Base-by-base conservation (phyloP, 257 asterid species). In the Solanum chilense region DNA sequence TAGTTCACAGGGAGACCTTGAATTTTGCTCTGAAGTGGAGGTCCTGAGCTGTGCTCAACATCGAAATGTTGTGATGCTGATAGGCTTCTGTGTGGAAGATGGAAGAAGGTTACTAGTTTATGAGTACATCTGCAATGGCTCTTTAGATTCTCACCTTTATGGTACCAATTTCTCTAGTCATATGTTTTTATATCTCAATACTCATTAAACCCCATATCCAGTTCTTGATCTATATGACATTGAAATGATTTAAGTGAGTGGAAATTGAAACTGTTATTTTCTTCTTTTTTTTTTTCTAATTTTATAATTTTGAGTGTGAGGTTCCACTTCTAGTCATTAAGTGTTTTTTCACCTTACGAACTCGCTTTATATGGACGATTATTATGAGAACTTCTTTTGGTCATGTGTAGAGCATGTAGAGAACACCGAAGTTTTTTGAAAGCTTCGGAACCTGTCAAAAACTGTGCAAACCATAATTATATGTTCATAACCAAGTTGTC, bases 41-140 rank as follows among this genome's bases (percentile, higher is more conserved):
- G 96, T 90, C 70, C 86, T 96, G 86, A 96, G 98, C 91, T 96
- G 99, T 87, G 98, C 98, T n/a, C 98, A 96, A 77, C 98, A 96
- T 78, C 95, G 98, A 23, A 96, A 96, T 86, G 98, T 96, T 68
- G 98, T 96, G 77, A 92, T 95, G 97, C 89, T 94, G 92, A 94
- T 94, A 73, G 99, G 99, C 84, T 96, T 92, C 81, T 96, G 99
- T 14, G 94, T 92, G 74, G 99, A 96, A 91, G 95, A 92, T 71
- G 89, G 92, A 62, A 92, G 94, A 83, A 88, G 97, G 83, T 86
- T 95, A 90, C 92, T 96, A 15, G 98, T 95, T 77, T 96, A 96
- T 62, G 98, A 96, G 83, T 96, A 82, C 90, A 94, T 96, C 74
- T 96, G 99, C 95, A 94, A 94, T 80, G 95, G 98, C 31, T 96